Evolutionary conservation across 2,329 filamentous ascomycete genomes (phyloP).

Genomic region (Blastomyces emzantsi): DNA sequence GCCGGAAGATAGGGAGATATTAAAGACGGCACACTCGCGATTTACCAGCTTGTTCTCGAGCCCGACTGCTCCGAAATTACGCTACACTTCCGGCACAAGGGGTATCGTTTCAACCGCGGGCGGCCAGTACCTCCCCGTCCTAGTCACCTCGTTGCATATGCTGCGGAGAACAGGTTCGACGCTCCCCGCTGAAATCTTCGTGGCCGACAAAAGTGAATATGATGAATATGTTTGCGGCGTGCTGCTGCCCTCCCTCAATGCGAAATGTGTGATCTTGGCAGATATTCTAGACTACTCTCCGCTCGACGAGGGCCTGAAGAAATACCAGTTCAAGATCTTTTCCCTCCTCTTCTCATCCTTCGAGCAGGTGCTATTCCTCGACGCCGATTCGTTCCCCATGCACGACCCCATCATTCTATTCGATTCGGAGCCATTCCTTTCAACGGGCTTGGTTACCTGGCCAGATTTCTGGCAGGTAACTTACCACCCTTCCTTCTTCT

Average conservation of each 20-base stretch:
- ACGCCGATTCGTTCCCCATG: conserved; percentile 48
- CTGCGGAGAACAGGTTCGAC: conserved; percentile 27
- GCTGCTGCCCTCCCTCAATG: conserved; percentile 26
- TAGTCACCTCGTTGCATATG: conserved; percentile 29
- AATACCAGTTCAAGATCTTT: conserved; percentile 50
- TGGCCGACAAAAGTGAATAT: conserved; percentile 23
- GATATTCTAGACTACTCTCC: conserved; percentile 29
- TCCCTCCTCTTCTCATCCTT: conserved; percentile 51
- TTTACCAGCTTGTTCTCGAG: conserved; percentile 13
- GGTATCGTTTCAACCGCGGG: conserved; percentile 17
- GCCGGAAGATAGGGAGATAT: conserved; percentile 12
- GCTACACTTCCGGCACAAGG: conserved; percentile 12
- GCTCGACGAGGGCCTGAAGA: conserved; percentile 49
- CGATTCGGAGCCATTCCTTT: conserved; percentile 43
- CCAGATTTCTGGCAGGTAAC: conserved; percentile 46
- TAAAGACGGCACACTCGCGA: conserved; percentile 15
- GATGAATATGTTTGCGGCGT: conserved; percentile 25
- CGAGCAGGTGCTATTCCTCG: conserved; percentile 50
- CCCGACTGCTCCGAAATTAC: conserved; percentile 11
- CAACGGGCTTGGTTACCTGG: conserved; percentile 48
- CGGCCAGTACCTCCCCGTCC: conserved; percentile 24
- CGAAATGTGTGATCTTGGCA: conserved; percentile 22
- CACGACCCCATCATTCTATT: conserved; percentile 41
- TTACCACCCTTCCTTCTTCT: conserved; percentile 37
- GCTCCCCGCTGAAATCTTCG: conserved; percentile 32